phyloP scores from a whole-genome alignment of 768 basidiomycete species.

The Hygrocybe punicea region DNA sequence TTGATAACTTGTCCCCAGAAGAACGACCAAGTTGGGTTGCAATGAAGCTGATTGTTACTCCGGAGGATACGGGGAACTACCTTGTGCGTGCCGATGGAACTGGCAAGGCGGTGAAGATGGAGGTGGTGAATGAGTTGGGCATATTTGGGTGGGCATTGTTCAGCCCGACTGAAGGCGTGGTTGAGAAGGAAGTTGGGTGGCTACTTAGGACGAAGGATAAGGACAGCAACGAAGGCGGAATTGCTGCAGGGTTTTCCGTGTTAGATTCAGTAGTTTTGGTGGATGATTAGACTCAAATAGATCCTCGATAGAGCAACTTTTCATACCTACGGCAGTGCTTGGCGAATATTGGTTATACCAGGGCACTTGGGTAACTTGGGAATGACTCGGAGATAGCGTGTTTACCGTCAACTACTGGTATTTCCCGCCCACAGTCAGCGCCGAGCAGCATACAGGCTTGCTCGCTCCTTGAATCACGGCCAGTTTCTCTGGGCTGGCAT shows the following conservation, averaged over 20 bases:
- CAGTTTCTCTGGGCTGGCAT: too few relatives aligned
- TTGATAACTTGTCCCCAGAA: constrained; percentile 54
- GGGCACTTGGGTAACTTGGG: too few relatives aligned
- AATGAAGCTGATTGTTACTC: constrained; percentile 91
- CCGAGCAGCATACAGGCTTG: too few relatives aligned
- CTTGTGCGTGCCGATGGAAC: constrained; percentile 75
- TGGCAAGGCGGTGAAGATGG: constrained; percentile 48
- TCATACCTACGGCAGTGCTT: too few relatives aligned
- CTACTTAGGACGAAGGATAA: constrained; percentile 85
- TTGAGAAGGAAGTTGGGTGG: constrained; percentile 72
- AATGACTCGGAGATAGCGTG: too few relatives aligned
- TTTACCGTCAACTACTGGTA: too few relatives aligned
- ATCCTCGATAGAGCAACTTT: too few relatives aligned
- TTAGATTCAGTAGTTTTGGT: constrained; percentile 67
- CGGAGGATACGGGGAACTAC: constrained; percentile 62
- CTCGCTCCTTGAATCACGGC: too few relatives aligned
- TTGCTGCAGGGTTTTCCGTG: constrained; percentile 78
- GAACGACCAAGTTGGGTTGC: constrained; percentile 90
- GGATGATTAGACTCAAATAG: constrained; percentile 24
- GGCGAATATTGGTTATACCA: too few relatives aligned
- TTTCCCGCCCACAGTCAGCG: too few relatives aligned
- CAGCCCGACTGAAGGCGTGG: constrained; percentile 43
- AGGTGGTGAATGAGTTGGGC: constrained; percentile 87
- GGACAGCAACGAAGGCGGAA: constrained; percentile 89
- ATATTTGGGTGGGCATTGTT: constrained; percentile 90